Conservation (phyloP, 2,329 filamentous ascomycete species). For the Diaporthe helianthi region DNA sequence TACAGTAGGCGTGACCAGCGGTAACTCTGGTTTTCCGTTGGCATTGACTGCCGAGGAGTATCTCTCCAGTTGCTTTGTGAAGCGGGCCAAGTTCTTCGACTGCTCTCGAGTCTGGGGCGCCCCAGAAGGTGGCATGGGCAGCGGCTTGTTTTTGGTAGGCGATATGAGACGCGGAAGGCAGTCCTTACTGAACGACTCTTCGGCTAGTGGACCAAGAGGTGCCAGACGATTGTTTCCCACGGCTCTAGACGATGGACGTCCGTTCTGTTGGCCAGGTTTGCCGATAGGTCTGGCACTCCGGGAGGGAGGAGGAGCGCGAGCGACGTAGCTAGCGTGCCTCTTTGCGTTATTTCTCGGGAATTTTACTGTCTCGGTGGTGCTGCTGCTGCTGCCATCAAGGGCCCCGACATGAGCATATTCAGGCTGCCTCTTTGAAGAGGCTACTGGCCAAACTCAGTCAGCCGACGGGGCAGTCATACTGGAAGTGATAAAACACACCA, state of each 20-base stretch:
- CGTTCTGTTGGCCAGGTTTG: background rate
- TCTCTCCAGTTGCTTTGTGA: slow-evolving; percentile 50
- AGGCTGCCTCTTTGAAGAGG: background rate
- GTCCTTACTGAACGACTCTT: slow-evolving; percentile 53
- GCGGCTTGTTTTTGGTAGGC: slow-evolving; percentile 34
- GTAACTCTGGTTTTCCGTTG: slow-evolving; percentile 44
- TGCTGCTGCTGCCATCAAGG: slow-evolving; percentile 26
- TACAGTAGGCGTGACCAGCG: slow-evolving; percentile 49
- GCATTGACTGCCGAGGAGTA: slow-evolving; percentile 49
- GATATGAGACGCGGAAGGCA: slow-evolving; percentile 47
- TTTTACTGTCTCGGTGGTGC: background rate
- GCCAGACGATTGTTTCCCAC: slow-evolving; percentile 42
- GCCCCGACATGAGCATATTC: slow-evolving; percentile 34
- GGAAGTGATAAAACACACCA: background rate
- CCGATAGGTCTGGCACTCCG: background rate
- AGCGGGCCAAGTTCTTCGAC: slow-evolving; percentile 49
- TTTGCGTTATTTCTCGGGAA: slow-evolving; percentile 20
- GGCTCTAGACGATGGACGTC: slow-evolving; percentile 24
- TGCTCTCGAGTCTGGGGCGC: slow-evolving; percentile 54
- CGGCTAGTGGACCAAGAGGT: slow-evolving; percentile 48
- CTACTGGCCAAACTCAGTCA: slow-evolving; percentile 14
- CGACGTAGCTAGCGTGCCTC: slow-evolving; percentile 33
- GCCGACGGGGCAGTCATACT: background rate
- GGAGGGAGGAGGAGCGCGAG: slow-evolving; percentile 29
- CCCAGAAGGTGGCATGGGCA: slow-evolving; percentile 31